phyloP scores from a whole-genome alignment of 2,329 filamentous ascomycete species.

The Talaromyces albobiverticillius region DNA sequence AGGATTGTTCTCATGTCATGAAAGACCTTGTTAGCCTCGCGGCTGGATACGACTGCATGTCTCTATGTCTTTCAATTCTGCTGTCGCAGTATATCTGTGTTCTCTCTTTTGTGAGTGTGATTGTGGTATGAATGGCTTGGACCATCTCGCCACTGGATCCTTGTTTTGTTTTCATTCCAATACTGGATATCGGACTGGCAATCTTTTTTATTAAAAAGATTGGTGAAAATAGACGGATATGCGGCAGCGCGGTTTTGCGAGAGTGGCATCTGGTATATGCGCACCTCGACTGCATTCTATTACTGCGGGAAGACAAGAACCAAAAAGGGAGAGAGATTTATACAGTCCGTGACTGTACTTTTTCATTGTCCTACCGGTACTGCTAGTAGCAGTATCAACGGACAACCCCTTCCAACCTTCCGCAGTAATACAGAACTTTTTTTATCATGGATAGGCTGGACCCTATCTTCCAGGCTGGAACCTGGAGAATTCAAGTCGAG shows the following conservation, averaged over 20 bases:
- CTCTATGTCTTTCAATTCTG: slow-evolving; percentile 30
- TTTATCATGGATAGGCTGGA: background rate
- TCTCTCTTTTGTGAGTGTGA: background rate
- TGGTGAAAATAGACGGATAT: slow-evolving; percentile 8
- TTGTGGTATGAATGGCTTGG: slow-evolving; percentile 2
- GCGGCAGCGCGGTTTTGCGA: slow-evolving; percentile 5
- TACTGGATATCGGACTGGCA: slow-evolving; percentile 13
- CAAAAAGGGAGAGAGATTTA: background rate
- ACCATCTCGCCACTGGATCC: background rate
- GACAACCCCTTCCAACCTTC: background rate
- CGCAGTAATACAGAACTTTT: no score
- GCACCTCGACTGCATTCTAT: slow-evolving; percentile 5
- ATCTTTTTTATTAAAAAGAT: slow-evolving; percentile 10
- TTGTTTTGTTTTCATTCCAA: slow-evolving; percentile 8
- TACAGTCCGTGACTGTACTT: slow-evolving; percentile 7
- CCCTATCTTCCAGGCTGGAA: background rate
- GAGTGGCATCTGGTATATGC: slow-evolving; percentile 6
- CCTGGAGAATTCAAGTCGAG: no score
- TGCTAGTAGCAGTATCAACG: no score
- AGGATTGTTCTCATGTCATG: slow-evolving; percentile 24
- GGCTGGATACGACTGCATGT: slow-evolving; percentile 46
- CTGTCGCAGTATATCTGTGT: slow-evolving; percentile 21
- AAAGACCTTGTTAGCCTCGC: slow-evolving; percentile 49
- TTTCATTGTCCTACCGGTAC: no score
- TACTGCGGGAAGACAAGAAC: background rate